Conservation (phyloP, 257 asterid species). For the Solanum stenotomum region DNA sequence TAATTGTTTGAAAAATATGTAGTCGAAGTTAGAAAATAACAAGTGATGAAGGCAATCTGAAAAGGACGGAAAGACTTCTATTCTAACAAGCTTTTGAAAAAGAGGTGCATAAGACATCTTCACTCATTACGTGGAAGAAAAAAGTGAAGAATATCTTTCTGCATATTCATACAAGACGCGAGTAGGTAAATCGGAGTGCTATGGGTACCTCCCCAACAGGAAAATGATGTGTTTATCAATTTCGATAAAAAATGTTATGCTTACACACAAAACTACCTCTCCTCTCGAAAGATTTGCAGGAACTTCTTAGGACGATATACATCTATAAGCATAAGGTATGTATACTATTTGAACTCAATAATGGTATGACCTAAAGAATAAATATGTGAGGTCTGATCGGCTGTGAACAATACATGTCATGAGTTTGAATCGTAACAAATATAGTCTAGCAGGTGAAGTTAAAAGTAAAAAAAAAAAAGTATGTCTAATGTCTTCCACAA, state of each 20-base stretch:
- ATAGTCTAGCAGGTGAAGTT: not conserved
- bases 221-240: not conserved
- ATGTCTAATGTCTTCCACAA: not conserved
- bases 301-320: not conserved
- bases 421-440: not conserved
- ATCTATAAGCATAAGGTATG: too few relatives aligned
- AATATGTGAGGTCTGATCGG: not conserved
- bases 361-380: not conserved
- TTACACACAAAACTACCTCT: not conserved
- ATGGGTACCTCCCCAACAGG: too few relatives aligned
- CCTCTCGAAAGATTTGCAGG: not conserved
- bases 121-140: not conserved
- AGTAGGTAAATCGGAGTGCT: too few relatives aligned
- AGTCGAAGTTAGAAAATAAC: not conserved
- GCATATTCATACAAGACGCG: not conserved
- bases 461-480: not conserved
- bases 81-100: not conserved
- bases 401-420: not conserved
- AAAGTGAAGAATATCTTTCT: not conserved
- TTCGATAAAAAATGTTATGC: not conserved
- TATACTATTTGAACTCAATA: not conserved
- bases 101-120: not conserved
- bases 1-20: not conserved
- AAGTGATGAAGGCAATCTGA: not conserved
- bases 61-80: not conserved